Percentiles rank a stretch among this genome's conserved stretches.
phyloP scores from a whole-genome alignment of 768 basidiomycete species.

The Dioszegia aurantiaca region DNA sequence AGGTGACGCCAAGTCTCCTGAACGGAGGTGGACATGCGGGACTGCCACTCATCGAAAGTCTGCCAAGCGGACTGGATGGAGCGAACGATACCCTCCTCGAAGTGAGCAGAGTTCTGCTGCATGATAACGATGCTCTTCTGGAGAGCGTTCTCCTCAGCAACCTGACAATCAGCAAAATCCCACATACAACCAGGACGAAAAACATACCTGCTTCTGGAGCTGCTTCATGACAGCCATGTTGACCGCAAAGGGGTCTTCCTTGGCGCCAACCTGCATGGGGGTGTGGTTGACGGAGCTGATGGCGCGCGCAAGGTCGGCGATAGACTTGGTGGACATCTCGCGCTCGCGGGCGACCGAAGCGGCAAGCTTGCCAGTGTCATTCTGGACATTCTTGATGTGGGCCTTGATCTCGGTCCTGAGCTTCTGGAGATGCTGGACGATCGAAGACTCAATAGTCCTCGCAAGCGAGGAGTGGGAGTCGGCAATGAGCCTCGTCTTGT shows the following conservation, averaged over 20 bases:
- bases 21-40: constrained; percentile 69
- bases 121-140: constrained; percentile 98
- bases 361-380: constrained; percentile 89
- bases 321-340: constrained; percentile 75
- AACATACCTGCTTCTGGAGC: constrained; percentile 58
- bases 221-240: constrained; percentile 51
- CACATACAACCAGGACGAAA: background rate
- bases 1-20: constrained; percentile 73
- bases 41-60: constrained; percentile 79
- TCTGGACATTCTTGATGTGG: constrained; percentile 94
- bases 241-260: constrained; percentile 75
- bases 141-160: constrained; percentile 94
- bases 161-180: constrained; percentile 48
- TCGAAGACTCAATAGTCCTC: constrained; percentile 90
- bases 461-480: constrained; percentile 97
- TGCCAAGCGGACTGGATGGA: constrained; percentile 95
- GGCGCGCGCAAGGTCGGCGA: constrained; percentile 79
- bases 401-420: constrained; percentile 93
- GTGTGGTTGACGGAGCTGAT: constrained; percentile 95
- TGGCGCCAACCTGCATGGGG: constrained; percentile 75
- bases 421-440: constrained; percentile 96
- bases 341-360: constrained; percentile 89
- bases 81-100: constrained; percentile 93
- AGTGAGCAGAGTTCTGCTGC: constrained; percentile 94
- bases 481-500: constrained; percentile 87